Conservation (phyloP, 2,329 filamentous ascomycete species). For the Microsporum audouinii region DNA sequence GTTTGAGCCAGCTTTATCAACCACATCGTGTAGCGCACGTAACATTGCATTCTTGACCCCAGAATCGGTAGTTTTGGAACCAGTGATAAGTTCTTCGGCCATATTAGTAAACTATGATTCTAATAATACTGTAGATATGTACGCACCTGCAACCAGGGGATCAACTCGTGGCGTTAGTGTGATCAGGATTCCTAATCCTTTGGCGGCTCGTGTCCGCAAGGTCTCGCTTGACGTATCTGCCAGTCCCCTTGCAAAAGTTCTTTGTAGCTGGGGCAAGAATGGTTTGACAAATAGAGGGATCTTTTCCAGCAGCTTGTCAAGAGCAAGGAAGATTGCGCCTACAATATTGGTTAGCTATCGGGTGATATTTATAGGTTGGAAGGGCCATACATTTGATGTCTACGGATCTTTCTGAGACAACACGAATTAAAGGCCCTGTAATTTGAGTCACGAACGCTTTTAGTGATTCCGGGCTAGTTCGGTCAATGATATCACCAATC, state of each 20-base stretch:
- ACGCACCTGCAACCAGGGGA: constrained; percentile 60
- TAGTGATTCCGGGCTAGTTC: constrained; percentile 73
- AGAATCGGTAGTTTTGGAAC: constrained; percentile 75
- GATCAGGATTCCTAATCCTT: constrained; percentile 88
- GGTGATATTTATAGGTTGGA: not conserved
- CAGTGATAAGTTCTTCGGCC: constrained; percentile 69
- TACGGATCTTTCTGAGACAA: constrained; percentile 89
- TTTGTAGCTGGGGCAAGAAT: constrained; percentile 89
- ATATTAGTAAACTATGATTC: constrained; percentile 3
- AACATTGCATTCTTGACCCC: constrained; percentile 94
- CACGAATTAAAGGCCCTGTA: constrained; percentile 91
- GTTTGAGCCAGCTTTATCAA: constrained; percentile 84
- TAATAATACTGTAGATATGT: not conserved
- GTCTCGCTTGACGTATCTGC: constrained; percentile 87
- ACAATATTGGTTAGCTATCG: constrained; percentile 16
- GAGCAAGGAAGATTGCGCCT: constrained; percentile 79
- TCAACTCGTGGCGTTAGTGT: constrained; percentile 92
- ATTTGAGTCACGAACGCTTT: constrained; percentile 96
- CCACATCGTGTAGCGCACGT: constrained; percentile 89
- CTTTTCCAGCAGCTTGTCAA: constrained; percentile 93
- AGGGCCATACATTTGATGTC: constrained; percentile 61
- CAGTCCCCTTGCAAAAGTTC: constrained; percentile 91
- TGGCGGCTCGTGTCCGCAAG: constrained; percentile 75
- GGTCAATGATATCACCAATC: constrained; percentile 90
- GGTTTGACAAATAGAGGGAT: constrained; percentile 92